Base-by-base conservation (phyloP, 1,139 yeast species). In the Magnusiomyces ingens region DNA sequence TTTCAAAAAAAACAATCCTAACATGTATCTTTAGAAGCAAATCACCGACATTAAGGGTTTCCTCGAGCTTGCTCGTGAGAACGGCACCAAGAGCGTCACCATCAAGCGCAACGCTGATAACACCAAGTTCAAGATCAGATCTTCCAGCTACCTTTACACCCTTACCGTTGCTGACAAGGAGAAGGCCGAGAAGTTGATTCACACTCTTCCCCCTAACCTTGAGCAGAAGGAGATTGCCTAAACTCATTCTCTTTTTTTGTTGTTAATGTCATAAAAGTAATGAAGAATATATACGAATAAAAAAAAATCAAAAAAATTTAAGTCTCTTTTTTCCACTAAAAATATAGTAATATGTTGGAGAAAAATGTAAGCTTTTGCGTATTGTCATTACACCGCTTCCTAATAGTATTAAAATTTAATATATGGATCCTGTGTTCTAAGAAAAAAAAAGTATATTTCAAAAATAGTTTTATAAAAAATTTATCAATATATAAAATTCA, bases 41-140 rank as follows among this genome's bases (percentile, higher is more conserved):
- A 85, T 91, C 74, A 87, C 88, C 74, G 97, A 91, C 78, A 90
- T 93, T 81, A 93, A 93, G 81, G 88, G 87, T 79, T 90, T 93
- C 82, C 91, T 93, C 77, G 96, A 89, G 79, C 85, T 90, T 76
- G 91, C 98, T 74, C 88, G 95, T 82, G 67, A 98, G 84, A 81
- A 91, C 72, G 99, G 91, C 82, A 91, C 93, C 75, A 83, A 83
- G 79, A 77, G 87, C 63, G 96, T 95, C 69, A 85, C 91, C 74
- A 88, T 90, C 91, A 78, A 84, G 79, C 89, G 89, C 81, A 82
- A 82, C 79, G 95, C 95, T 76, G 80, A 82, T 82, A 85, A 85
- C 79, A 90, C 97, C 81, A 93, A 93, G 81, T 93, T 93, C 93
- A 93, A 94, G 89, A 90, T 93, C 73, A 89, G 99, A 83, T 96